Percentiles rank a stretch among this genome's conserved stretches.
Evolutionary conservation across 306 rosid genomes (phyloP).

Genomic region (Dalbergia oliveri): DNA sequence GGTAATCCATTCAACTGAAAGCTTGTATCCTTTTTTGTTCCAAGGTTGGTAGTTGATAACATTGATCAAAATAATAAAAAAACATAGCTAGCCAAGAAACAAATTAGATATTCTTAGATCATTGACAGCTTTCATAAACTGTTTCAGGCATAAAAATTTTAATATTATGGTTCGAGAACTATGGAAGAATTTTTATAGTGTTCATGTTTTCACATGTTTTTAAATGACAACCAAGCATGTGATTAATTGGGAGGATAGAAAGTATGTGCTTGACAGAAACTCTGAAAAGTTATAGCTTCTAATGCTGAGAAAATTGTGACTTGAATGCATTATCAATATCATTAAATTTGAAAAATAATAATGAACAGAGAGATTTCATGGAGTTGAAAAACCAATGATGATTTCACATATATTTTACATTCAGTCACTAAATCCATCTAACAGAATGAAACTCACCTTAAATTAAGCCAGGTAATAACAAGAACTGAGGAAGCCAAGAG

Average conservation of each 20-base stretch:
- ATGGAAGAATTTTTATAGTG: slow-evolving; percentile 3
- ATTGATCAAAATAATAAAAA: neutral
- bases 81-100: neutral
- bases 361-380: neutral
- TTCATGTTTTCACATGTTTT: slow-evolving; percentile 10
- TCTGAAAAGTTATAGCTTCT: slow-evolving; percentile 10
- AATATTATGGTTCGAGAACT: neutral
- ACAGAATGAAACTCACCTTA: slow-evolving; percentile 57
- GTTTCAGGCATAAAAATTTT: slow-evolving; percentile 1
- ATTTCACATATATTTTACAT: neutral
- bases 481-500: slow-evolving; percentile 83
- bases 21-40: slow-evolving; percentile 15
- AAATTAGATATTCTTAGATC: neutral
- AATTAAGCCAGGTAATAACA: slow-evolving; percentile 89
- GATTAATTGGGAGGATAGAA: slow-evolving; percentile 18
- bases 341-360: neutral
- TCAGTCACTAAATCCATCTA: slow-evolving; percentile 26
- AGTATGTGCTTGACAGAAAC: neutral
- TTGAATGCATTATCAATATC: neutral
- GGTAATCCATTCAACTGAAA: neutral
- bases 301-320: slow-evolving; percentile 9
- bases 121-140: slow-evolving; percentile 3
- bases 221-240: neutral
- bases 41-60: neutral
- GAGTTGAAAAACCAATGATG: neutral